Evolutionary conservation across 148 eudicot genomes (phyloP).

Genomic region (Diospyros lotus): DNA sequence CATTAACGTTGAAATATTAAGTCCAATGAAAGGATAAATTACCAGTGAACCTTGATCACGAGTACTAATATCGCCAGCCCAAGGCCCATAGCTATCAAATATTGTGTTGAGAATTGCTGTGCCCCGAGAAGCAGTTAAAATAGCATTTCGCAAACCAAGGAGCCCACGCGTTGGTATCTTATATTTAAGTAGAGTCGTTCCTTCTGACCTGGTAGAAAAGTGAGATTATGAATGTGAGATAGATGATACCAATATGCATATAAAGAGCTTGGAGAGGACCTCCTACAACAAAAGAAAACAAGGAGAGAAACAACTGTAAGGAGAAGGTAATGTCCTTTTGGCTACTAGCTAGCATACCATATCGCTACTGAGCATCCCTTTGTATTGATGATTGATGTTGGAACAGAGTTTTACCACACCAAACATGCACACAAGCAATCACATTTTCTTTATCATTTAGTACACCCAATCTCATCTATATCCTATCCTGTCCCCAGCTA

Average conservation of each 20-base stretch:
- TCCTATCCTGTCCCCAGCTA: neutral
- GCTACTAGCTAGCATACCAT: too few species aligned
- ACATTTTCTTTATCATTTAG: too few species aligned
- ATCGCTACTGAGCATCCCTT: too few species aligned
- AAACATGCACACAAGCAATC: too few species aligned
- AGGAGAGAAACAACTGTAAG: too few species aligned
- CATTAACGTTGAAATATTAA: neutral
- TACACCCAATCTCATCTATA: too few species aligned
- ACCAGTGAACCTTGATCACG: slow-evolving; percentile 98
- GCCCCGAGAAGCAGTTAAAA: slow-evolving; percentile 92
- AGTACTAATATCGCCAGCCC: slow-evolving; percentile 92
- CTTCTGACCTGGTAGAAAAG: slow-evolving; percentile 57
- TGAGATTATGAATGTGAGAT: slow-evolving; percentile 1
- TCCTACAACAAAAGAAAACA: neutral
- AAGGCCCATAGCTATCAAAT: slow-evolving; percentile 92
- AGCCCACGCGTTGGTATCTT: slow-evolving; percentile 98
- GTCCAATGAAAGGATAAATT: slow-evolving; percentile 18
- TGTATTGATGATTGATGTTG: too few species aligned
- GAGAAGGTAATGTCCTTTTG: too few species aligned
- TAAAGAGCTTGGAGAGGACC: slow-evolving; percentile 6
- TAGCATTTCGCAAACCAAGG: slow-evolving; percentile 83
- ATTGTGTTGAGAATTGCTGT: slow-evolving; percentile 93
- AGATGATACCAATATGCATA: neutral
- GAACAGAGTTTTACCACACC: too few species aligned
- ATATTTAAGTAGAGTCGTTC: slow-evolving; percentile 72